Evolutionary conservation across 2,329 filamentous ascomycete genomes (phyloP).

Genomic region (Clonostachys solani): DNA sequence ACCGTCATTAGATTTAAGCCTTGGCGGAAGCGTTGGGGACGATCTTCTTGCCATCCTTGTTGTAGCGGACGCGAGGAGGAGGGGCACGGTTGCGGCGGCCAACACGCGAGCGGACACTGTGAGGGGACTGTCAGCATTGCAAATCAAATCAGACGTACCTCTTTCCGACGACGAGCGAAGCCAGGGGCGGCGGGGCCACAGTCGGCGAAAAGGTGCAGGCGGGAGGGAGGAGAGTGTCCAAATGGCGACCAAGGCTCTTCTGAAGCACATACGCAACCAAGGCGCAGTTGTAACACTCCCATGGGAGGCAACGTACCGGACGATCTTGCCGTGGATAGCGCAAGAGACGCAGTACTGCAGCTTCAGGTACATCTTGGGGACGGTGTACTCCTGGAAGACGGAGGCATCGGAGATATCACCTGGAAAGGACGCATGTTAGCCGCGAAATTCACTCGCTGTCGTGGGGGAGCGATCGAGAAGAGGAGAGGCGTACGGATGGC

Average conservation of each 20-base stretch:
- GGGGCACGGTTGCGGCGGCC: conserved; percentile 99
- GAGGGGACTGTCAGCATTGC: conserved; percentile 32
- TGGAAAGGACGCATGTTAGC: conserved; percentile 28
- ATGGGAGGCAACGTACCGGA: conserved; percentile 78
- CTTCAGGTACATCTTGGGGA: conserved; percentile 99
- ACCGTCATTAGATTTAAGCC: conserved; percentile 19
- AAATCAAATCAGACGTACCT: conserved; percentile 18
- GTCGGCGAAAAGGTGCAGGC: neutral
- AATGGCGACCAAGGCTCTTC: conserved; percentile 58
- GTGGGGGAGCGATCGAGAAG: neutral
- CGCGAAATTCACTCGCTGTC: conserved; percentile 3
- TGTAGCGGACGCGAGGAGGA: conserved; percentile 96
- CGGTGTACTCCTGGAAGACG: conserved; percentile 98
- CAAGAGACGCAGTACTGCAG: conserved; percentile 99
- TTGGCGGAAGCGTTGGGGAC: conserved; percentile 59
- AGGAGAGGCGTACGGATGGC: conserved; percentile 84
- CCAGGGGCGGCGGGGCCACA: neutral
- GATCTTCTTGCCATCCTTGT: conserved; percentile 99
- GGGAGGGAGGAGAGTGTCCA: conserved; percentile 12
- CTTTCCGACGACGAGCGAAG: conserved; percentile 1
- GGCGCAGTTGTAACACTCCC: conserved; percentile 55
- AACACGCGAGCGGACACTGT: conserved; percentile 91
- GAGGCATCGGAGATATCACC: conserved; percentile 99
- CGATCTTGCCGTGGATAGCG: conserved; percentile 99
- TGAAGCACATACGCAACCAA: conserved; percentile 41